These are phyloP conservation scores for Penicillium samsonianum DNA, from an alignment of 495 filamentous ascomycete species.

Conservation along the genomic window DNA sequence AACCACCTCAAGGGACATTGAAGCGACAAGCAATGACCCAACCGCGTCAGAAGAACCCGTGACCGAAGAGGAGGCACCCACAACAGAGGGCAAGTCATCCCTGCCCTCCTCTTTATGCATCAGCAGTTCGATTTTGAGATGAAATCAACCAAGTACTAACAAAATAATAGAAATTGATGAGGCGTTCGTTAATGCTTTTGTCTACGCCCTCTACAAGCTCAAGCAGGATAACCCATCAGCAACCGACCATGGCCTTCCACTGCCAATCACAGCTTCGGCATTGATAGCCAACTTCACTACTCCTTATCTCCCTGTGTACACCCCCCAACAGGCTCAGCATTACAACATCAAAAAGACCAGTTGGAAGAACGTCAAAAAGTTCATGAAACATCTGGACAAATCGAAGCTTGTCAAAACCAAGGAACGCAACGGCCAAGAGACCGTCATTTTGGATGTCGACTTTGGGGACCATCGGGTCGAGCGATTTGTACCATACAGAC, in stretches of 20 bases:
- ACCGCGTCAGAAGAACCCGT: slow-evolving; percentile 21
- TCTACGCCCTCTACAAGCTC: slow-evolving; percentile 61
- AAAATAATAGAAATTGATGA: slow-evolving; percentile 63
- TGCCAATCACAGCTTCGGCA: slow-evolving; percentile 65
- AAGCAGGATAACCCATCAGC: slow-evolving; percentile 52
- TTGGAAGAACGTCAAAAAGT: slow-evolving; percentile 75
- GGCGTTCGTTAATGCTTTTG: slow-evolving; percentile 66
- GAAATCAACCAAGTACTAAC: slow-evolving; percentile 19
- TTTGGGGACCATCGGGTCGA: slow-evolving; percentile 57
- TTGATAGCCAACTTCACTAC: slow-evolving; percentile 66
- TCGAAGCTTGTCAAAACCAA: slow-evolving; percentile 62
- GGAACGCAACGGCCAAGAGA: slow-evolving; percentile 66
- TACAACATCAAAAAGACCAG: slow-evolving; percentile 74
- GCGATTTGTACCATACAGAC: slow-evolving; percentile 63
- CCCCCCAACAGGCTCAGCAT: slow-evolving; percentile 53
- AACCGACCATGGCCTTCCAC: slow-evolving; percentile 55
- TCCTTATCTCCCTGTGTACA: slow-evolving; percentile 65
- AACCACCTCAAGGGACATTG: slow-evolving; percentile 30
- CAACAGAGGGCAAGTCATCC: slow-evolving; percentile 52
- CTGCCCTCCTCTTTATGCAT: neutral
- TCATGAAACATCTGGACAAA: slow-evolving; percentile 72
- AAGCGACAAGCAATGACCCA: slow-evolving; percentile 19
- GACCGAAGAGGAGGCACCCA: slow-evolving; percentile 49
- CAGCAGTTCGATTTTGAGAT: neutral
- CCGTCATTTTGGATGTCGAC: slow-evolving; percentile 66